Evolutionary conservation across 805 yeast genomes (phyloP).

Genomic region (Ogataea ganodermae): DNA sequence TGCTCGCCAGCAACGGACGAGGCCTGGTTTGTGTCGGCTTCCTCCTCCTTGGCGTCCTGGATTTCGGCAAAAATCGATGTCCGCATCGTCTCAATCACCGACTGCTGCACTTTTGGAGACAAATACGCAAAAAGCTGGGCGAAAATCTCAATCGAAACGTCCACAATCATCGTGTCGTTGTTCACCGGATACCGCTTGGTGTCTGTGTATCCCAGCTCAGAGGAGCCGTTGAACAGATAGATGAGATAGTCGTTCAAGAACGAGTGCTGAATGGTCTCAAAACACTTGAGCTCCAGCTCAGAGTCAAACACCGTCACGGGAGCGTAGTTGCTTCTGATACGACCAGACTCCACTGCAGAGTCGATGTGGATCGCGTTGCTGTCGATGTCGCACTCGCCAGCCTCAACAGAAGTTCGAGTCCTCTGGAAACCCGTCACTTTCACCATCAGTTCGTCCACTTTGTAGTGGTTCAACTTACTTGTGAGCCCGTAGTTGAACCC

Average conservation of each 20-base stretch:
- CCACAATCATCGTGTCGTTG: constrained; percentile 60
- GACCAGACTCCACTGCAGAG: constrained; percentile 35
- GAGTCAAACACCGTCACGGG: constrained; percentile 37
- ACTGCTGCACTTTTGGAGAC: constrained; percentile 78
- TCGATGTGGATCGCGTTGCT: constrained; percentile 24
- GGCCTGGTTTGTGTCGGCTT: constrained; percentile 10
- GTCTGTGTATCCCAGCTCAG: constrained; percentile 38
- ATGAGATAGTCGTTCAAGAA: constrained; percentile 44
- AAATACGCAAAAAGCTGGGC: constrained; percentile 68
- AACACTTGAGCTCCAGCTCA: constrained; percentile 35
- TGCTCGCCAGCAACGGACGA: constrained; percentile 2
- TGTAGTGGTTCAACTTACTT: constrained; percentile 38
- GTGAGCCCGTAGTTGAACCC: constrained; percentile 46
- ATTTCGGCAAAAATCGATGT: constrained; percentile 48
- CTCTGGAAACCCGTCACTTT: constrained; percentile 23
- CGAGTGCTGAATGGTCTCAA: constrained; percentile 42
- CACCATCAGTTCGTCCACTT: constrained; percentile 35
- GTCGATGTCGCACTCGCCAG: constrained; percentile 30
- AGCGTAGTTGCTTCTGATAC: constrained; percentile 30
- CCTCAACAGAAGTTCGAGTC: constrained; percentile 2
- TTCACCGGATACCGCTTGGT: constrained; percentile 41
- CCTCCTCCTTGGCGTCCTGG: constrained; percentile 25
- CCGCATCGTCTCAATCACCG: constrained; percentile 80
- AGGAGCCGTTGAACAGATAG: constrained; percentile 32
- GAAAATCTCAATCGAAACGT: constrained; percentile 76